These are phyloP conservation scores for Suhomyces anneliseae DNA, from an alignment of 1,139 yeast species.

Conservation along the genomic window DNA sequence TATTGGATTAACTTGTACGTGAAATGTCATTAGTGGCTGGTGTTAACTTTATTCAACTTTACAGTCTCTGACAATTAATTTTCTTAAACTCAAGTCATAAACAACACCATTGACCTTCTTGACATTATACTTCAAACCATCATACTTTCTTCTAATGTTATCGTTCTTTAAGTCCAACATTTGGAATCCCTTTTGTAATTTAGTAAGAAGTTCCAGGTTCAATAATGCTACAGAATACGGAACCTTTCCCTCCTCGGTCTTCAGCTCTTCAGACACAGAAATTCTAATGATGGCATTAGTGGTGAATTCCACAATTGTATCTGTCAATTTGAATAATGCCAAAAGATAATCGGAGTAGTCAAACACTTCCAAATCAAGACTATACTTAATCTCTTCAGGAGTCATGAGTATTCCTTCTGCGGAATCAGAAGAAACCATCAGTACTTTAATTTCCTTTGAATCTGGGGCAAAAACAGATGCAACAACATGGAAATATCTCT, in stretches of 20 bases:
- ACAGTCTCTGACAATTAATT: conserved; percentile 9
- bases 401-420: conserved; percentile 20
- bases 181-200: conserved; percentile 30
- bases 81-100: conserved; percentile 20
- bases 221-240: conserved; percentile 26
- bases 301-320: conserved; percentile 31
- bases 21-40: too few relatives aligned
- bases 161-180: conserved; percentile 34
- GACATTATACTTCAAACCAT: conserved; percentile 31
- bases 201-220: conserved; percentile 27
- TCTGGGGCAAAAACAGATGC: neutral
- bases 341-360: conserved; percentile 26
- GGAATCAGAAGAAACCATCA: conserved; percentile 3
- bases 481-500: conserved; percentile 19
- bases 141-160: conserved; percentile 28
- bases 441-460: conserved; percentile 1
- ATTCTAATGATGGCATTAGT: conserved; percentile 26
- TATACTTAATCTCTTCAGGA: conserved; percentile 19
- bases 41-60: neutral
- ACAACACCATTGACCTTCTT: conserved; percentile 32
- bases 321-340: conserved; percentile 25
- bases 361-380: conserved; percentile 14
- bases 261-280: conserved; percentile 15
- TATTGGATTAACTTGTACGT: neutral
- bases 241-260: conserved; percentile 2